These are phyloP conservation scores for Xylaria palmicola DNA, from an alignment of 495 filamentous ascomycete genomes.

Conservation along the genomic window DNA sequence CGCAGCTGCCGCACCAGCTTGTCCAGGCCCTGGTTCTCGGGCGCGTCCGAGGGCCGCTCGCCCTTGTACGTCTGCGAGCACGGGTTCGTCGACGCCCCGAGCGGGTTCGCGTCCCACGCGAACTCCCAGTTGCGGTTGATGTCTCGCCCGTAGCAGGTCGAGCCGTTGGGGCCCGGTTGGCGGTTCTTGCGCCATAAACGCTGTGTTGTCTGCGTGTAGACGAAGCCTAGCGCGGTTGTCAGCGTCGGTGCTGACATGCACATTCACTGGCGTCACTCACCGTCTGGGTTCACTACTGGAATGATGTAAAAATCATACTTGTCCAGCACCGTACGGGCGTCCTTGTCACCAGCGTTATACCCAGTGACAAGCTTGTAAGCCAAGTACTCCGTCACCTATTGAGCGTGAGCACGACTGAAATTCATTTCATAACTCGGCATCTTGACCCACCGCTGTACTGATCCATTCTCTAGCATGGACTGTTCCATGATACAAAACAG, in stretches of 20 bases:
- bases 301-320: conserved; percentile 55
- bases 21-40: conserved; percentile 26
- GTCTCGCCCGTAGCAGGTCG: conserved; percentile 44
- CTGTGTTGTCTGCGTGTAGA: conserved; percentile 47
- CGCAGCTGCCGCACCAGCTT: conserved; percentile 38
- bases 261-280: conserved; percentile 17
- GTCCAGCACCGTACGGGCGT: conserved; percentile 35
- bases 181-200: conserved; percentile 55
- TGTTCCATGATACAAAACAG: conserved; percentile 49
- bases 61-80: conserved; percentile 50
- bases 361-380: conserved; percentile 42
- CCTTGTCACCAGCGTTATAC: conserved; percentile 35
- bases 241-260: not conserved
- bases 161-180: conserved; percentile 29
- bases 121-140: conserved; percentile 56
- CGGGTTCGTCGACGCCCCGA: conserved; percentile 46
- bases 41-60: conserved; percentile 25
- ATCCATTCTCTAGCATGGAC: conserved; percentile 58
- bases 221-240: conserved; percentile 36
- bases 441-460: conserved; percentile 35
- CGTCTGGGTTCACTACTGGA: conserved; percentile 53
- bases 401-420: not conserved
- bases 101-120: conserved; percentile 41
- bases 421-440: not conserved
- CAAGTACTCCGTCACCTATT: conserved; percentile 44